These are phyloP conservation scores for Microdochium paspali DNA, from an alignment of 2,329 filamentous ascomycete species.

Conservation along the genomic window DNA sequence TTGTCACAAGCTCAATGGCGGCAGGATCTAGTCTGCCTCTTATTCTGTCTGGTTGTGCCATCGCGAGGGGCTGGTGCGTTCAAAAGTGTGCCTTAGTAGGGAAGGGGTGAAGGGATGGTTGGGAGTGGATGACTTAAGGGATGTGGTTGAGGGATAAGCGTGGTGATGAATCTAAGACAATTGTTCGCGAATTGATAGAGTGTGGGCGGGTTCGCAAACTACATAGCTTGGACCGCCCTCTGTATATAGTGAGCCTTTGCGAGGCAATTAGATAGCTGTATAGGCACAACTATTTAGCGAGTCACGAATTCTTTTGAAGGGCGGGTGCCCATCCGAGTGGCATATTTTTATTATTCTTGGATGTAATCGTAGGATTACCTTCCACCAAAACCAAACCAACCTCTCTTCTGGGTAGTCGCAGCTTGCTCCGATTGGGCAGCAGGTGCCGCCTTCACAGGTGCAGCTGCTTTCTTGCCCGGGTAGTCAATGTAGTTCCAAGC, in stretches of 20 bases:
- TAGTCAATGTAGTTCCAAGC: conserved; percentile 98
- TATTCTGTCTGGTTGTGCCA: background rate
- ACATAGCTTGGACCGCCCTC: no score
- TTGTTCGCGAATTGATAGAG: background rate
- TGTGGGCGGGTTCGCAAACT: background rate
- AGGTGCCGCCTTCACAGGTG: conserved; percentile 17
- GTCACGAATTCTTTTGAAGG: no score
- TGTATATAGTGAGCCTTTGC: no score
- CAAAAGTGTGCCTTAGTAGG: background rate
- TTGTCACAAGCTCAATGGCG: no score
- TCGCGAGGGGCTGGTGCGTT: background rate
- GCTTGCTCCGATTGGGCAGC: conserved; percentile 22
- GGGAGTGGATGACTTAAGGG: background rate
- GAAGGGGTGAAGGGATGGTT: background rate
- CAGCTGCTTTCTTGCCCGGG: conserved; percentile 46
- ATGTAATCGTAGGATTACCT: conserved; percentile 6
- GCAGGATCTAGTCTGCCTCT: no score
- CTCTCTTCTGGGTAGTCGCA: conserved; percentile 46
- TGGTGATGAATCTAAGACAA: background rate
- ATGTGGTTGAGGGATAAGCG: background rate
- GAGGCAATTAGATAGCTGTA: no score
- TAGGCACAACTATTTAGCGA: no score
- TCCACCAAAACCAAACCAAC: conserved; percentile 71
- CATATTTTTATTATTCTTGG: background rate
- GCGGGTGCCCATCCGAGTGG: no score